Conservation (phyloP, 2,329 filamentous ascomycete species). For the Trichoderma aggressivum region DNA sequence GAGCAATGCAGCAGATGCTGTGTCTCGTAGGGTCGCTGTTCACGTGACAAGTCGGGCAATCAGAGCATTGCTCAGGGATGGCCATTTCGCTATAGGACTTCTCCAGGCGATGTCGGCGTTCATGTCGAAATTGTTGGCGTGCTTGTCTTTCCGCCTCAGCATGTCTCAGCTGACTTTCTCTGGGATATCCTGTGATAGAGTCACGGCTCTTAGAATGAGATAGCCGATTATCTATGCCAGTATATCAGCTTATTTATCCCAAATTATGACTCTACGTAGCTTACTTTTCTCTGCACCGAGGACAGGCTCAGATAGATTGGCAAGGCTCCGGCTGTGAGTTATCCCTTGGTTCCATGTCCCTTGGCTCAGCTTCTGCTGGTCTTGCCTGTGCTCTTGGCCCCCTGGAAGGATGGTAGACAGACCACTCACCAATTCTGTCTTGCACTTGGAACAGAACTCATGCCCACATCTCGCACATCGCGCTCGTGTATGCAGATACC, state of each 20-base stretch:
- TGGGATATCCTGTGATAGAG: background rate
- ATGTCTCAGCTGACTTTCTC: background rate
- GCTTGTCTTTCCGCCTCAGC: background rate
- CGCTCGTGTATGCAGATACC: conserved; percentile 35
- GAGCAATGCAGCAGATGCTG: conserved; percentile 18
- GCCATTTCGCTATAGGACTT: conserved; percentile 1
- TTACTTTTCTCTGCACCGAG: background rate
- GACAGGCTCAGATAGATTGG: background rate
- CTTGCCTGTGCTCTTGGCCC: background rate
- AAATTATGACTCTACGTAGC: background rate
- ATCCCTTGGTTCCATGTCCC: background rate
- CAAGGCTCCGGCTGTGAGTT: background rate
- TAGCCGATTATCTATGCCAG: background rate
- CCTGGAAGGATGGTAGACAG: background rate
- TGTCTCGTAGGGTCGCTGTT: background rate
- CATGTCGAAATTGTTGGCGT: conserved; percentile 4
- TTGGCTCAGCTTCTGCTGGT: background rate
- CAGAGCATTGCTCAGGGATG: background rate
- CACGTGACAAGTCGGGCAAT: conserved; percentile 8
- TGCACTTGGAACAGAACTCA: conserved; percentile 47
- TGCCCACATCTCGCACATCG: conserved; percentile 51
- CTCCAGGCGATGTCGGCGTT: conserved; percentile 1
- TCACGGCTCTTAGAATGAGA: background rate
- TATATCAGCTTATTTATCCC: background rate
- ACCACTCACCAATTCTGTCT: conserved; percentile 31